Base-by-base conservation (phyloP, 495 filamentous ascomycete species). In the Penicillium pancosmium region DNA sequence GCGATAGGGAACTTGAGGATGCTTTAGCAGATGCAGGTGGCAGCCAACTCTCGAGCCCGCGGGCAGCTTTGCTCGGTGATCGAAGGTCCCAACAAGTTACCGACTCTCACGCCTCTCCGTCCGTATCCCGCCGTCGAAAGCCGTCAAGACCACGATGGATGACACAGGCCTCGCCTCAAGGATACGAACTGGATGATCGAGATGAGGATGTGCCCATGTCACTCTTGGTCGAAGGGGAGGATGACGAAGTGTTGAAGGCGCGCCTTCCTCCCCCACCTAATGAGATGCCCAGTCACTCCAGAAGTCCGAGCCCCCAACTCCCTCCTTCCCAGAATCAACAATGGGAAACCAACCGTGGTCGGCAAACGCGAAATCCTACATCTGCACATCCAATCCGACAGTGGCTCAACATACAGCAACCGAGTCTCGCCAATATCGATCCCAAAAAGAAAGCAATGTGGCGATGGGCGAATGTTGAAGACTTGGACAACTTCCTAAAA, bases 201-300 rank as follows among this genome's bases (percentile, higher is more conserved):
- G 91, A 96, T 67, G 93, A 96, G 52, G 94, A 98, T 62, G 94
- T 98, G 1, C 94, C 94, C 4, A 84, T 85, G 34, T 97, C 93
- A 13, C 80, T 98, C 50, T 73, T 98, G 27, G 84, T 98, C 23
- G 94, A 97, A 71, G 76, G 79, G 12, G 65, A 77, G 16, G 63
- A 73, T 31, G 70, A 74, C 25, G 73, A 78, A 25, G 68, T 74
- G 18, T 54, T 77, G 21, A 73, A 62, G 52, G 57, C 68, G 12
- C 68, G 62, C n/a, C 70, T 73, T 9, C 72, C 73, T 61, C 72
- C 71, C 23, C 77, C 69, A 54, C 43, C 77, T 35, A 74, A 75
- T 56, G 59, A 64, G 53, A 64, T 66, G 36, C 59, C 66, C 19
- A 62, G 71, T 52, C 65, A 54, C 34, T 58, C 65, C 19, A 52